Conservation (phyloP, 371 early-diverging fungal genomes). For the Actinomortierella ambigua region DNA sequence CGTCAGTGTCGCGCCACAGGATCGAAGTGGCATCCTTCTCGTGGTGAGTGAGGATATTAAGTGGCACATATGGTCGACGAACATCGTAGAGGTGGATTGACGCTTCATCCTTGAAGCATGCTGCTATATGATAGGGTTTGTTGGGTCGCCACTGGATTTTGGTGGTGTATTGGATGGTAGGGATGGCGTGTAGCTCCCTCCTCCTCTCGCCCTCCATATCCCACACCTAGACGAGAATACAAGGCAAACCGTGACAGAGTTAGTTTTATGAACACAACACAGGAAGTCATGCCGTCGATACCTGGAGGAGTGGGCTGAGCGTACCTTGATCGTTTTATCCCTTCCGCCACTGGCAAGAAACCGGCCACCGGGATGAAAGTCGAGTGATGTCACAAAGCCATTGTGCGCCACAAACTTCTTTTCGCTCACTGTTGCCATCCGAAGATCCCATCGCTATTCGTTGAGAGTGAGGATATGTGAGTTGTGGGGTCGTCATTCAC, state of each 20-base stretch:
- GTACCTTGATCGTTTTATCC: constrained; percentile 82
- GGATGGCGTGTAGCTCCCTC: constrained; percentile 66
- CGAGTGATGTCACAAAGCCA: constrained; percentile 79
- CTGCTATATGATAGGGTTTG: constrained; percentile 72
- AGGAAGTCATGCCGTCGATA: too few relatives aligned
- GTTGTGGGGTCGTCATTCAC: neutral
- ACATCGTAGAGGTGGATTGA: constrained; percentile 82
- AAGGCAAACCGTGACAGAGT: neutral
- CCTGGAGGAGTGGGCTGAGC: neutral
- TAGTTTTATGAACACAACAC: neutral
- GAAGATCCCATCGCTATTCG: constrained; percentile 79
- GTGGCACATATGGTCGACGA: constrained; percentile 73
- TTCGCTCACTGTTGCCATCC: constrained; percentile 67
- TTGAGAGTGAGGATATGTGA: neutral
- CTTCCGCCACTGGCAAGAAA: constrained; percentile 83
- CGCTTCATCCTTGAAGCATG: constrained; percentile 71
- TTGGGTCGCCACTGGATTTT: constrained; percentile 85
- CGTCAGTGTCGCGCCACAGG: constrained; percentile 69
- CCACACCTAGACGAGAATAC: constrained; percentile 64
- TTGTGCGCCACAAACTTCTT: constrained; percentile 79
- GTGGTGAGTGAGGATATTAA: constrained; percentile 74
- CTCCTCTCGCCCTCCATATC: constrained; percentile 74
- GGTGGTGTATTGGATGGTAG: constrained; percentile 75
- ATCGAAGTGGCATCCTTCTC: constrained; percentile 76
- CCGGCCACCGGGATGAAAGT: constrained; percentile 82